A percentile compares a stretch with the other conserved stretches of the same genome.
Evolutionary conservation across 176 grass and related monocot genomes (phyloP).

Genomic region (Melocanna baccifera): DNA sequence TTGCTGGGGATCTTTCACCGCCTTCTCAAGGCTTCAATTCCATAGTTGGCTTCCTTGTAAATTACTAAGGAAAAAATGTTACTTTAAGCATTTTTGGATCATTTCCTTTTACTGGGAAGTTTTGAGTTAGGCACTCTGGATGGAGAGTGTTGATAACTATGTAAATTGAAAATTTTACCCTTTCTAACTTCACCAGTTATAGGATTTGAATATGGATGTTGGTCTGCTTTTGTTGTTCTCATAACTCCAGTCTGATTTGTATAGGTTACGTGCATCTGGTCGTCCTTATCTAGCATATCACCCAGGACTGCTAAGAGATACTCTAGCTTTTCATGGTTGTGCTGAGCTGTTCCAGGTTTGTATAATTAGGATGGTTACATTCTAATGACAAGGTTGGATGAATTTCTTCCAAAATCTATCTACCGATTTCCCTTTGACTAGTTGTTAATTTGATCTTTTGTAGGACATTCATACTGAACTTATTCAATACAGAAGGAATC

Average conservation of each 20-base stretch:
- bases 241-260: conserved; percentile 23
- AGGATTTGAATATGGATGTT: conserved; percentile 12
- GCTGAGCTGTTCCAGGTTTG: conserved; percentile 95
- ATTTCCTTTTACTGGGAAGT: neutral
- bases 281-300: conserved; percentile 83
- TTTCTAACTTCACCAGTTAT: neutral
- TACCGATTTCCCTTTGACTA: conserved; percentile 28
- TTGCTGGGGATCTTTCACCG: neutral
- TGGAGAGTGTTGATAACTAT: neutral
- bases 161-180: conserved; percentile 3
- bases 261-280: conserved; percentile 73
- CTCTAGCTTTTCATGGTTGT: conserved; percentile 97
- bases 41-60: conserved; percentile 18
- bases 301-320: conserved; percentile 66
- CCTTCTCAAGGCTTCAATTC: conserved; percentile 5
- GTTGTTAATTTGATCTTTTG: conserved; percentile 34
- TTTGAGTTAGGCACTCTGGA: neutral
- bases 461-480: conserved; percentile 97
- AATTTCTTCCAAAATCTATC: neutral
- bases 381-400: neutral
- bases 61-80: neutral
- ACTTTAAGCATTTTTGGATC: neutral
- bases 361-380: conserved; percentile 21
- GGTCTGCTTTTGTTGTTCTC: conserved; percentile 3
- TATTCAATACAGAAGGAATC: conserved; percentile 90